Conservation (phyloP, 768 basidiomycete genomes). For the Leccinum disarticulatum region DNA sequence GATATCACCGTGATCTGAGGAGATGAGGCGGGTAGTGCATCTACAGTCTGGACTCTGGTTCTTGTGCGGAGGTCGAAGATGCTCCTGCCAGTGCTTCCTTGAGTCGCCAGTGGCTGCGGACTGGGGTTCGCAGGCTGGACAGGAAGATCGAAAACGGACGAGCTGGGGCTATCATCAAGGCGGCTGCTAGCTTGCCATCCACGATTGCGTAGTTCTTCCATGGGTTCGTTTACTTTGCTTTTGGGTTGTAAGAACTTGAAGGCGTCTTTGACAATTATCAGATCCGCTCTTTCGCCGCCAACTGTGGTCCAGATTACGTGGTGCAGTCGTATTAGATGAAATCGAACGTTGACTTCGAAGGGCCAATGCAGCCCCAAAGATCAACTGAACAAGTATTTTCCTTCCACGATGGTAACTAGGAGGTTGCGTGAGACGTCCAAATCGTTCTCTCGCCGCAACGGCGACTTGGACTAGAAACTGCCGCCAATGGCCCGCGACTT, state of each 20-base stretch:
- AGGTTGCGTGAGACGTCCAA: background rate
- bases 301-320: background rate
- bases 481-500: slow-evolving; percentile 35
- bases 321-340: background rate
- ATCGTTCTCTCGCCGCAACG: background rate
- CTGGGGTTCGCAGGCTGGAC: slow-evolving; percentile 35
- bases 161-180: slow-evolving; percentile 53
- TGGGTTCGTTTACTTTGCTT: background rate
- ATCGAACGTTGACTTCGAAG: background rate
- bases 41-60: slow-evolving; percentile 5
- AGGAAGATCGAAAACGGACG: slow-evolving; percentile 75
- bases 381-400: background rate
- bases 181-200: slow-evolving; percentile 3
- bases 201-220: slow-evolving; percentile 18
- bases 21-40: slow-evolving; percentile 2
- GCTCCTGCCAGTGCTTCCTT: slow-evolving; percentile 7
- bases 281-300: background rate
- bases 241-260: background rate
- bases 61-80: slow-evolving; percentile 4
- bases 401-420: background rate
- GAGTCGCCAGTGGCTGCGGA: slow-evolving; percentile 22
- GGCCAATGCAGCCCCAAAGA: too few species aligned
- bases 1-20: slow-evolving; percentile 75
- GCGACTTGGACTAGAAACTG: background rate
- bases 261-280: background rate